phyloP scores from a whole-genome alignment of 2,329 filamentous ascomycete species.

The Ophiocordyceps polyrhachis-furcata region DNA sequence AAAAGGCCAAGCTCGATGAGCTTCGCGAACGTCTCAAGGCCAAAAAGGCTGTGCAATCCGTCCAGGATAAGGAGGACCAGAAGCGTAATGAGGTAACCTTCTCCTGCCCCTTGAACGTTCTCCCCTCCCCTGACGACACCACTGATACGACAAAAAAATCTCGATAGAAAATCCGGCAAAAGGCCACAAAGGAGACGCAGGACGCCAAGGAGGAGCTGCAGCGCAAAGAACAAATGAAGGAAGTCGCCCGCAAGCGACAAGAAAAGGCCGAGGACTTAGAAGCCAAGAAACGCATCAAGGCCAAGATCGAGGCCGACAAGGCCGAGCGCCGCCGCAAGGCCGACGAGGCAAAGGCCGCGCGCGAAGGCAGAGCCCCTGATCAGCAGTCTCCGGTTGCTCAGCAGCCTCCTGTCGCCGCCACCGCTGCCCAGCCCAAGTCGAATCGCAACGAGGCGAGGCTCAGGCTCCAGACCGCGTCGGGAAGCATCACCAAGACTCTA shows the following conservation, averaged over 20 bases:
- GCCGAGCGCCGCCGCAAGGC: conserved; percentile 71
- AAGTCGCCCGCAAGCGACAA: conserved; percentile 65
- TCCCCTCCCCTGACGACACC: background rate
- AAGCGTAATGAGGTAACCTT: conserved; percentile 64
- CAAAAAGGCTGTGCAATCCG: conserved; percentile 50
- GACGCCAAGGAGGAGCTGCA: conserved; percentile 78
- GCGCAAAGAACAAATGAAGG: conserved; percentile 81
- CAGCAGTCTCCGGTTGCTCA: conserved; percentile 10
- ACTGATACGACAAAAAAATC: background rate
- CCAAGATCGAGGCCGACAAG: conserved; percentile 90
- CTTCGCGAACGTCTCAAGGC: conserved; percentile 51
- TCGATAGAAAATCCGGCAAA: conserved; percentile 49
- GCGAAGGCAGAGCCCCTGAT: conserved; percentile 51
- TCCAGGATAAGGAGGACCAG: conserved; percentile 60
- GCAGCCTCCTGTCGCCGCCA: conserved; percentile 23
- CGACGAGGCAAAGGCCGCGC: conserved; percentile 65
- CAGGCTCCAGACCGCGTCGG: conserved; percentile 53
- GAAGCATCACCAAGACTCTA: conserved; percentile 73
- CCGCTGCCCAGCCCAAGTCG: conserved; percentile 38
- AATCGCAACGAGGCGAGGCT: conserved; percentile 68
- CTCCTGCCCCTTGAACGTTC: background rate
- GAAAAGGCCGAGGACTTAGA: conserved; percentile 77
- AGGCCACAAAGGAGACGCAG: conserved; percentile 75
- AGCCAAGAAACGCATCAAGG: conserved; percentile 75
- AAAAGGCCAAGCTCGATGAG: conserved; percentile 59